Evolutionary conservation across 2,329 filamentous ascomycete species (phyloP).

Genomic region (Fusarium caatingaense): DNA sequence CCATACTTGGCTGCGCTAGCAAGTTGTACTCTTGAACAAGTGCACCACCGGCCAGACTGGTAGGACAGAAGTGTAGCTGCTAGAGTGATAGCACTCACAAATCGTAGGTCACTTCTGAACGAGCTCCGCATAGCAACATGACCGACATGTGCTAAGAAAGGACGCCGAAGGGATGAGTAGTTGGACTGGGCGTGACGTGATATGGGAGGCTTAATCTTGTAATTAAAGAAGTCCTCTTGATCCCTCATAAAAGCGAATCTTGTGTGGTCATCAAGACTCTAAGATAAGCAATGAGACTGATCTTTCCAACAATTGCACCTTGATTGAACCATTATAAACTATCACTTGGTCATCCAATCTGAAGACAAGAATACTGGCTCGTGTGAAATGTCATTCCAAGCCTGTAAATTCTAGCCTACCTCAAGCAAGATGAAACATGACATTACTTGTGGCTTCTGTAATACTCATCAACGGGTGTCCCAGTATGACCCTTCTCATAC

Average conservation of each 20-base stretch:
- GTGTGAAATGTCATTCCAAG: background rate
- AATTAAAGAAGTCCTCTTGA: constrained; percentile 6
- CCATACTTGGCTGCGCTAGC: constrained; percentile 57
- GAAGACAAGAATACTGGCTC: background rate
- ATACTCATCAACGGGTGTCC: background rate
- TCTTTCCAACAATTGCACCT: constrained; percentile 15
- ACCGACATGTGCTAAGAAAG: background rate
- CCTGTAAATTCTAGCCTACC: background rate
- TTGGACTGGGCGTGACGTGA: background rate
- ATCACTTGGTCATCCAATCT: background rate
- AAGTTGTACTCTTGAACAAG: constrained; percentile 46
- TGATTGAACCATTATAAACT: background rate
- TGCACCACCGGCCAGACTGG: constrained; percentile 22
- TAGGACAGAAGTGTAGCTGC: constrained; percentile 49
- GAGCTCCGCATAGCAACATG: constrained; percentile 46
- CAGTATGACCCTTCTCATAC: background rate
- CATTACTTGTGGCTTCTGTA: background rate
- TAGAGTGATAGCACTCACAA: constrained; percentile 48
- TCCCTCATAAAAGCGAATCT: constrained; percentile 20
- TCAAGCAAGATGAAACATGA: background rate
- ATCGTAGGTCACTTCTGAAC: constrained; percentile 48
- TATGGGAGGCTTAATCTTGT: background rate
- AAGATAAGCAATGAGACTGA: constrained; percentile 29
- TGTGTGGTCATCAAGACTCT: constrained; percentile 27
- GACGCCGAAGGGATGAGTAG: background rate